Evolutionary conservation across 2,329 filamentous ascomycete genomes (phyloP), one percentile per base, ranked within the genome.

Genomic region (Pezicula neosporulosa): DNA sequence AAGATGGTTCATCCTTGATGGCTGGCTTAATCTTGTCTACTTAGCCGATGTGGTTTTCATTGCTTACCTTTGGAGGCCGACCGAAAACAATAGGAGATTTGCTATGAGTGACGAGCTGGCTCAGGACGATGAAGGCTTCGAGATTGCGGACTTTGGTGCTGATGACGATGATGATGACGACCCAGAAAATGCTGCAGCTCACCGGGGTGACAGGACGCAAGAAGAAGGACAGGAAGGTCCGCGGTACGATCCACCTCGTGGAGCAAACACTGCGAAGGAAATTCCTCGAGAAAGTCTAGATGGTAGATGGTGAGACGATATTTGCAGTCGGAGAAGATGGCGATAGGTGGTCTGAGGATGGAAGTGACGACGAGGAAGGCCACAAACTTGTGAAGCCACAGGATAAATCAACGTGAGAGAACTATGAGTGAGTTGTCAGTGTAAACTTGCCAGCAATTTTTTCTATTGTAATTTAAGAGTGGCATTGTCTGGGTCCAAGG

Each of bases 21-120:
- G 94, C 50, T 99, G 94, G 94, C 77, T 97, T 47, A 97, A 97
- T 68, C 72, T 99, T 49, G 93, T 99, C 15, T 99, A 97, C 72
- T 83, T 99, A 57, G 89, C 89, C 53, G 93, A 99, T 64, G 90
- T 99, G 24, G 85, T 84, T 49, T 97, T 93, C 71, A 82, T 99
- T 58, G 91, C 94, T 19, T 99, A 97, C 69, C 79, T 99, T 48
- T 99, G 94, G 94, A 81, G 94, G 44, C 94, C 94, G 6, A 97
- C 93, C 19, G 91, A 89, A 48, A 97, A 99, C 72, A 99, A 99
- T 73, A 83, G 92, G 62, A 84, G 94, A 51, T 99, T 99, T 64
- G 94, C 94, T 56, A 99, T 99, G 94, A 96, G 90, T 73, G 94
- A 99, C 65, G 94, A 99, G 82, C 87, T 99, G 66, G 93, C 94